phyloP scores from a whole-genome alignment of 805 yeast species.

The Candida takata region DNA sequence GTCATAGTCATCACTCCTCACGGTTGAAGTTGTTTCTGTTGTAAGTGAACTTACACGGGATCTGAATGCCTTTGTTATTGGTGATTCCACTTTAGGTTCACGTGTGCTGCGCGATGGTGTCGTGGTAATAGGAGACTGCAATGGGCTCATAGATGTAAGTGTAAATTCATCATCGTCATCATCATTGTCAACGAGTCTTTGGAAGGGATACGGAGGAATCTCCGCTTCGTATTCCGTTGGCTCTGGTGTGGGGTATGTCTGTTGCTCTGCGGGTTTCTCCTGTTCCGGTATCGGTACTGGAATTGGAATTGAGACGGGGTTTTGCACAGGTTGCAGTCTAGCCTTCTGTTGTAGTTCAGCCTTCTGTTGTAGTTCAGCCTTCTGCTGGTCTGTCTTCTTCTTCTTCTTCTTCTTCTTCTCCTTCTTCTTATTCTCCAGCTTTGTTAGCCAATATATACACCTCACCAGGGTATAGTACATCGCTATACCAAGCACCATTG shows the following conservation, averaged over 20 bases:
- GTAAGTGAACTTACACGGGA: constrained; percentile 11
- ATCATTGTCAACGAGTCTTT: constrained; percentile 1
- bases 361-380: neutral
- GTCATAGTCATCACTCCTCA: neutral
- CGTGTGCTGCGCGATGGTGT: too few relatives aligned
- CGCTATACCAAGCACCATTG: constrained; percentile 17
- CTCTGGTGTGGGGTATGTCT: too few relatives aligned
- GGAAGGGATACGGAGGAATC: constrained; percentile 1
- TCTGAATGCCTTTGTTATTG: constrained; percentile 17
- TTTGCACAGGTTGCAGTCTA: too few relatives aligned
- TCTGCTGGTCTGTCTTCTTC: constrained; percentile 2
- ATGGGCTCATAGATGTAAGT: neutral
- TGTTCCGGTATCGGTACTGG: too few relatives aligned
- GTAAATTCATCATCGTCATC: constrained; percentile 1
- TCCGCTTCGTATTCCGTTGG: neutral
- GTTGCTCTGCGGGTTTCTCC: too few relatives aligned
- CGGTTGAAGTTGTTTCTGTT: constrained; percentile 1
- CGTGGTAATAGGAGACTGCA: neutral
- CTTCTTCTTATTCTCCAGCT: constrained; percentile 8
- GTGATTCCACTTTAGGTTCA: constrained; percentile 1
- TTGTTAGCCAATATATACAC: constrained; percentile 18
- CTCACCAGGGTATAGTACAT: constrained; percentile 17
- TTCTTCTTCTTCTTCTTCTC: too few relatives aligned
- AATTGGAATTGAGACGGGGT: too few relatives aligned
- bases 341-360: too few relatives aligned